A percentile compares a stretch with the other conserved stretches of the same genome.
Evolutionary conservation across 306 rosid species (phyloP).

Genomic region (Carpinus viminea): DNA sequence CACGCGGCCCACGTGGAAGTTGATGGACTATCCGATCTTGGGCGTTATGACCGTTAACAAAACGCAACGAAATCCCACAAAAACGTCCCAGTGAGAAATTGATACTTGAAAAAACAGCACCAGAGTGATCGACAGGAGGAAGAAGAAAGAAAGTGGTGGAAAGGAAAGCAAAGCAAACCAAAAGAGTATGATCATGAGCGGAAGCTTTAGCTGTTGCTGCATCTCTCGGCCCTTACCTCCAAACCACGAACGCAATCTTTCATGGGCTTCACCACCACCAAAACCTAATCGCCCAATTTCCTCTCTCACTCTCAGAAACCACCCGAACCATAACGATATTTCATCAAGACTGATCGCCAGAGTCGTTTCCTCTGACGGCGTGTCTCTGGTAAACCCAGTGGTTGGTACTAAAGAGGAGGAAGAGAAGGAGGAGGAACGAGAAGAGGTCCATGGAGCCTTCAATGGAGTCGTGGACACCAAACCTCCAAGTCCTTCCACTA

Average conservation of each 20-base stretch:
- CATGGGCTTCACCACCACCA: conserved; percentile 16
- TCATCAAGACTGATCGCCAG: conserved; percentile 12
- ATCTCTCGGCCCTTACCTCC: conserved; percentile 34
- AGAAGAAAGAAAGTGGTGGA: background rate
- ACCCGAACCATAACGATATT: background rate
- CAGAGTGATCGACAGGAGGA: background rate
- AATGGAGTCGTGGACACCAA: conserved; percentile 27
- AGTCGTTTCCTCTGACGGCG: conserved; percentile 20
- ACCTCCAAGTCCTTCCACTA: conserved; percentile 26
- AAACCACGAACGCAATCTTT: conserved; percentile 26
- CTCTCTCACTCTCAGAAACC: conserved; percentile 12
- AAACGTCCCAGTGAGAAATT: background rate
- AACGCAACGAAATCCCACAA: background rate
- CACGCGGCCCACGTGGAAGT: conserved; percentile 1
- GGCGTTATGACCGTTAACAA: background rate
- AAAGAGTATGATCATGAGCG: conserved; percentile 36
- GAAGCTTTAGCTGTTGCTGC: conserved; percentile 40
- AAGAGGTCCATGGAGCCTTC: conserved; percentile 10
- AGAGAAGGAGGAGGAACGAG: conserved; percentile 1
- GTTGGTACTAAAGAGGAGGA: background rate
- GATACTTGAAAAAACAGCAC: background rate
- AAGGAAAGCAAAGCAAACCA: background rate
- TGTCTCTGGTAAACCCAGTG: conserved; percentile 23
- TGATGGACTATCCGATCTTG: background rate
- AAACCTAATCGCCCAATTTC: conserved; percentile 32